Conservation (phyloP, 495 filamentous ascomycete genomes). For the Podospora australis region DNA sequence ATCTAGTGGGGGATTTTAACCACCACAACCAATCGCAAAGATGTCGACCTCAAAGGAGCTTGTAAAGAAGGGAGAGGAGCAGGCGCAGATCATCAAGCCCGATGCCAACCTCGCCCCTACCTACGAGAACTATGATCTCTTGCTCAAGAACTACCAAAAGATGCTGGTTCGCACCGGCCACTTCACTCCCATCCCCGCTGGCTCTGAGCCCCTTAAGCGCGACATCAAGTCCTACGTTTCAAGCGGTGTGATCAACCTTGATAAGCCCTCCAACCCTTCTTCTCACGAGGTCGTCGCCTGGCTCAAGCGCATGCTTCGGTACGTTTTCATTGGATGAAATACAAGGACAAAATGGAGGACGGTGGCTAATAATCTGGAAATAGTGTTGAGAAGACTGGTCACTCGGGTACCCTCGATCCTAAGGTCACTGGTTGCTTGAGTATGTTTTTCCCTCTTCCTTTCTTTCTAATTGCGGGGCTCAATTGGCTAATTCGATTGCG, state of each 20-base stretch:
- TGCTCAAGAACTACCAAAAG: constrained; percentile 88
- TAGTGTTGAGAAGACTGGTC: constrained; percentile 93
- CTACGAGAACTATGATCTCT: constrained; percentile 77
- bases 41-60: constrained; percentile 1
- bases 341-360: neutral
- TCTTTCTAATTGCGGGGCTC: neutral
- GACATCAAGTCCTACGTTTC: constrained; percentile 93
- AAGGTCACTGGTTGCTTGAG: constrained; percentile 73
- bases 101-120: constrained; percentile 64
- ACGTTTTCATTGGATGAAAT: constrained; percentile 13
- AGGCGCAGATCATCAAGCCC: constrained; percentile 83
- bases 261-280: constrained; percentile 96
- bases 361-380: constrained; percentile 16
- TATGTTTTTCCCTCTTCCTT: constrained; percentile 6
- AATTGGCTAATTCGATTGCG: neutral
- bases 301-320: constrained; percentile 96
- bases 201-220: constrained; percentile 77
- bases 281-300: constrained; percentile 98
- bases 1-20: neutral
- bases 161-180: constrained; percentile 81
- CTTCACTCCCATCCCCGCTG: constrained; percentile 88
- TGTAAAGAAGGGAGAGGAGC: constrained; percentile 54
- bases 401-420: constrained; percentile 95
- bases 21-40: neutral
- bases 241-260: constrained; percentile 90